Evolutionary conservation across 169 alveolate genomes (phyloP).

Genomic region (Blepharisma undulans): DNA sequence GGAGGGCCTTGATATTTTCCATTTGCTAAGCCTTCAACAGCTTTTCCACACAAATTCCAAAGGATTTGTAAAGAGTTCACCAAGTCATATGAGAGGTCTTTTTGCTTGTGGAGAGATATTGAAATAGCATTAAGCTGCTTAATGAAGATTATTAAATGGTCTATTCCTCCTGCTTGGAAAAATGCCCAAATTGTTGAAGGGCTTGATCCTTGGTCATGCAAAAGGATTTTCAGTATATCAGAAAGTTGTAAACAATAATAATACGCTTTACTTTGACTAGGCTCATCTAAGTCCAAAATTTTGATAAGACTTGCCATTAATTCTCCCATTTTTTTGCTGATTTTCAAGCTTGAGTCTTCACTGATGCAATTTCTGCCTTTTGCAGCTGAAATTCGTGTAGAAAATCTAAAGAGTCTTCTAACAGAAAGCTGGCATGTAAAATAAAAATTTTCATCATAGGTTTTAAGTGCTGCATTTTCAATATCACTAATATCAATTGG

Average conservation of each 20-base stretch:
- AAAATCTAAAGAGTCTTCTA: conserved; percentile 15
- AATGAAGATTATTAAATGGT: not conserved
- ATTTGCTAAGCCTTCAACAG: not conserved
- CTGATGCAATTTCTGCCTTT: not conserved
- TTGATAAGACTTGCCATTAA: conserved; percentile 17
- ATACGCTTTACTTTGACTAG: conserved; percentile 10
- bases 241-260: conserved; percentile 30
- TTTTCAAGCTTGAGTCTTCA: conserved; percentile 13
- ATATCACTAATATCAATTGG: conserved; percentile 29
- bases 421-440: conserved; percentile 36
- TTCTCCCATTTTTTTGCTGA: conserved; percentile 24
- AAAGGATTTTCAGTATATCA: conserved; percentile 24
- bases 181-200: not conserved
- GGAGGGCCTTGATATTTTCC: not conserved
- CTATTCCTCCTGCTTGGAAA: conserved; percentile 14
- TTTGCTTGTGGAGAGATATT: not conserved
- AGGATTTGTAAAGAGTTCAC: conserved; percentile 33
- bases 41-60: conserved; percentile 35
- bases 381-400: not conserved
- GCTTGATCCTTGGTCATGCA: conserved; percentile 31
- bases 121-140: conserved; percentile 9
- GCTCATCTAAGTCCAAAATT: not conserved
- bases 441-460: conserved; percentile 36
- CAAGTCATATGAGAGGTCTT: conserved; percentile 5
- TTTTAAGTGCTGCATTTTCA: conserved; percentile 20